Base-by-base conservation (phyloP, 192 early-diverging fungal genomes). In the Coemansia sp. region DNA sequence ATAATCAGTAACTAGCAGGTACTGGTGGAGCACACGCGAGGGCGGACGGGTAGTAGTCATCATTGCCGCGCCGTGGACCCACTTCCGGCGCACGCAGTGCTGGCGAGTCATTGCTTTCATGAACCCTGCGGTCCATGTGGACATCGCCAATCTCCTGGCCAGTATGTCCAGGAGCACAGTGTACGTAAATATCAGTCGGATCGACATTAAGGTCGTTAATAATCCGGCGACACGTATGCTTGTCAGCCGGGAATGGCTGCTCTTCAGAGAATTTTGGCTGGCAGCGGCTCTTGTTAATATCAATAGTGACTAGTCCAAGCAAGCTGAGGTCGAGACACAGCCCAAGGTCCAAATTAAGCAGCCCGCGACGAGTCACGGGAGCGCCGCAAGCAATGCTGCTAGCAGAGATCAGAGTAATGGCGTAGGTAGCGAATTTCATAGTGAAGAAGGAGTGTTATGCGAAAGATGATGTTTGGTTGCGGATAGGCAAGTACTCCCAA, bases 291-390 rank as follows among this genome's bases (percentile, higher is more conserved):
- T 69, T 69, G 67, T 70, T 68, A 20, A 73, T 72, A 41, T 72
- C 76, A 13, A 73, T 63, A 12, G 64, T 70, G 18, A 78, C 77
- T 3, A 78, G 63, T 8, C 77, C 72, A 8, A 78, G 77, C 3
- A 74, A 22, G 9, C 60, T 74, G 46, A 78, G 72, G 34, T 70
- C 72, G 5, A 69, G 71, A 46, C 77, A 78, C 20, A 74, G 68
- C 18, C 72, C 68, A n/a, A 78, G 72, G 66, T 78, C 77, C 33
- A 78, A 60, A 40, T 78, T 68, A 64, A 78, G 52, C 2, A 78
- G 49, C 0, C 72, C 76, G 43, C 76, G 76, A 1, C 66, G 70
- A 20, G 63, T 41, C 12, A 78, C 41, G 1, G 67, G 71, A 3
- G 60, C 65, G 0, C 47, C 65, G 4, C 22, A 51, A 7, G 40